Evolutionary conservation across 2,329 filamentous ascomycete genomes (phyloP).

Genomic region (Botrytis aclada): DNA sequence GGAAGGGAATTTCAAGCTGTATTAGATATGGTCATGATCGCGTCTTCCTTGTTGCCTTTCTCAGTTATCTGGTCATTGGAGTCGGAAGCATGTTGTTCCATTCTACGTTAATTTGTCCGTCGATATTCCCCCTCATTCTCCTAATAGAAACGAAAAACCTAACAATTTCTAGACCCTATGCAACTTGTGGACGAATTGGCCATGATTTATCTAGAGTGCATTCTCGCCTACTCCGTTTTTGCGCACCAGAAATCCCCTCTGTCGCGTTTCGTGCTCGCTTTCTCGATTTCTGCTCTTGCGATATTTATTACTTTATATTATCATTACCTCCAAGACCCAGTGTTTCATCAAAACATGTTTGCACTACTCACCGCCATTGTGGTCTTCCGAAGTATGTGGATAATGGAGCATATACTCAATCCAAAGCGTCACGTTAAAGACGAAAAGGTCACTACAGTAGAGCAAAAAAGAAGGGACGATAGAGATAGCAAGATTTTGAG

Average conservation of each 20-base stretch:
- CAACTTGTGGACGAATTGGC: conserved; percentile 3
- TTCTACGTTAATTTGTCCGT: neutral
- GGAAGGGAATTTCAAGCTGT: neutral
- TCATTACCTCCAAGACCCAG: neutral
- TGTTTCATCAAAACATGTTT: conserved; percentile 10
- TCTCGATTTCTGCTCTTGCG: neutral
- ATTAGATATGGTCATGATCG: neutral
- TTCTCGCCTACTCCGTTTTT: neutral
- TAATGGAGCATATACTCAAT: neutral
- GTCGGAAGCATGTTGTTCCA: conserved; percentile 1
- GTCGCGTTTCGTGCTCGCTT: neutral
- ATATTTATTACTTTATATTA: conserved; percentile 3
- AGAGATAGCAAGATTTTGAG: neutral
- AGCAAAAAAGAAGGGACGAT: neutral
- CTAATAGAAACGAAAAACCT: neutral
- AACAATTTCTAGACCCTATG: neutral
- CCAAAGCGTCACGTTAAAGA: neutral
- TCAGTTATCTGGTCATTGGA: neutral
- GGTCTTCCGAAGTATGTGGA: conserved; percentile 5
- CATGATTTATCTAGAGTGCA: neutral
- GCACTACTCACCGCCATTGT: neutral
- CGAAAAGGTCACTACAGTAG: neutral
- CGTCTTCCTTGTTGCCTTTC: neutral
- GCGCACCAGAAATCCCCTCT: neutral
- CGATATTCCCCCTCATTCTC: neutral